phyloP scores from a whole-genome alignment of 1,139 yeast genomes.

The Kodamaea alishanica region DNA sequence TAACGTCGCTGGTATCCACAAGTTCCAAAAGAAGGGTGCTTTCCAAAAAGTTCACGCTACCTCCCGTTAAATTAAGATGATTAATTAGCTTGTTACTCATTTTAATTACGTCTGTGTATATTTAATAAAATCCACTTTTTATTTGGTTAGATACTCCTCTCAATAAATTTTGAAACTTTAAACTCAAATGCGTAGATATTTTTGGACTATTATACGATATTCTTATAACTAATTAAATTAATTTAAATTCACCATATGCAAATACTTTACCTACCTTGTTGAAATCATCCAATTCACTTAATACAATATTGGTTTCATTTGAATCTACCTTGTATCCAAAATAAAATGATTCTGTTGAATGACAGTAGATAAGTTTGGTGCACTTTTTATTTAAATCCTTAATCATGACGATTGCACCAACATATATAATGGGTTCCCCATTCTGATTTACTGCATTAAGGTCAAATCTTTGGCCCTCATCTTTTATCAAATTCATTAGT shows the following conservation, averaged over 20 bases:
- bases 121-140: constrained; percentile 10
- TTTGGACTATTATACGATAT: background rate
- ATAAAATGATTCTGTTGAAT: constrained; percentile 43
- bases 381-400: constrained; percentile 10
- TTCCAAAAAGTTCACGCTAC: constrained; percentile 95
- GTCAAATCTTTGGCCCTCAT: constrained; percentile 3
- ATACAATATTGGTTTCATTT: constrained; percentile 21
- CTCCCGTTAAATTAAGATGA: constrained; percentile 67
- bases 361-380: constrained; percentile 33
- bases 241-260: constrained; percentile 35
- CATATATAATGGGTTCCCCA: constrained; percentile 21
- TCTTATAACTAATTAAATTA: no score
- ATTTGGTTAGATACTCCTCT: constrained; percentile 3
- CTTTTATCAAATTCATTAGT: constrained; percentile 11
- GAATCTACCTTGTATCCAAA: constrained; percentile 30
- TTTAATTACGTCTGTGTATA: constrained; percentile 12
- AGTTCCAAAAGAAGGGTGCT: constrained; percentile 90
- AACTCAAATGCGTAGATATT: background rate
- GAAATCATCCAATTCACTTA: constrained; percentile 23
- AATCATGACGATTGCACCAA: constrained; percentile 31
- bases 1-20: constrained; percentile 60
- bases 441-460: constrained; percentile 10
- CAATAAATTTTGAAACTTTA: constrained; percentile 5
- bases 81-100: constrained; percentile 5
- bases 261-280: constrained; percentile 21